Conservation (phyloP, 1,139 yeast genomes). For the Hansenula sp. region DNA sequence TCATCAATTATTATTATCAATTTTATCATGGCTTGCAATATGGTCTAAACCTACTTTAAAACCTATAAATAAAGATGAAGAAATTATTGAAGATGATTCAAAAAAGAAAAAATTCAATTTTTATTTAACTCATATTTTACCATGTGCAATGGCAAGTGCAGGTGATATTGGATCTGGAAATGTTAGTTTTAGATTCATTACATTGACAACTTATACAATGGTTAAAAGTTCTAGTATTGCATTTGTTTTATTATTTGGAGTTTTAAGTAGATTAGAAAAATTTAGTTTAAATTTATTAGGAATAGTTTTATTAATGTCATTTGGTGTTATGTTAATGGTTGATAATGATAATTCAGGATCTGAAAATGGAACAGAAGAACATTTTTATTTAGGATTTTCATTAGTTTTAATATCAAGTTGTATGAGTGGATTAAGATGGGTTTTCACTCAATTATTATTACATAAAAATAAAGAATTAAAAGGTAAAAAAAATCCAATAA, state of each 20-base stretch:
- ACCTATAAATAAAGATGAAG: conserved; percentile 28
- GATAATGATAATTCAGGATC: conserved; percentile 29
- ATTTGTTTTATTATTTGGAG: conserved; percentile 84
- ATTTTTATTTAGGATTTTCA: conserved; percentile 51
- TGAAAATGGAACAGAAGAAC: conserved; percentile 14
- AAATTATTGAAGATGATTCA: conserved; percentile 13
- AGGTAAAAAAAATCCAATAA: conserved; percentile 58
- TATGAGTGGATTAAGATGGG: conserved; percentile 92
- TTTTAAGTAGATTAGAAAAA: conserved; percentile 69
- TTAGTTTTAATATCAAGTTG: conserved; percentile 75
- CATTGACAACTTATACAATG: conserved; percentile 88
- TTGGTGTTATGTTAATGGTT: conserved; percentile 87
- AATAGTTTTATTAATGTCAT: conserved; percentile 73
- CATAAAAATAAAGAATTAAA: conserved; percentile 47
- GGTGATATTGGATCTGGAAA: conserved; percentile 95
- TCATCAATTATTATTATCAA: conserved; percentile 73
- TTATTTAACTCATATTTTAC: conserved; percentile 57
- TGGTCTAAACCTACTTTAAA: conserved; percentile 44
- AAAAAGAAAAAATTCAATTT: conserved; percentile 15
- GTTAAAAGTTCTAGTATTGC: conserved; percentile 81
- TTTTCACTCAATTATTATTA: conserved; percentile 79
- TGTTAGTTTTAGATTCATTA: conserved; percentile 70
- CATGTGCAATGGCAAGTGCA: conserved; percentile 84
- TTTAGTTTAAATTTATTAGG: conserved; percentile 60
- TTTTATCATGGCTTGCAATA: conserved; percentile 41